Evolutionary conservation across 306 rosid genomes (phyloP), one percentile per base, ranked within the genome.

Genomic region (Hippophae rhamnoides): DNA sequence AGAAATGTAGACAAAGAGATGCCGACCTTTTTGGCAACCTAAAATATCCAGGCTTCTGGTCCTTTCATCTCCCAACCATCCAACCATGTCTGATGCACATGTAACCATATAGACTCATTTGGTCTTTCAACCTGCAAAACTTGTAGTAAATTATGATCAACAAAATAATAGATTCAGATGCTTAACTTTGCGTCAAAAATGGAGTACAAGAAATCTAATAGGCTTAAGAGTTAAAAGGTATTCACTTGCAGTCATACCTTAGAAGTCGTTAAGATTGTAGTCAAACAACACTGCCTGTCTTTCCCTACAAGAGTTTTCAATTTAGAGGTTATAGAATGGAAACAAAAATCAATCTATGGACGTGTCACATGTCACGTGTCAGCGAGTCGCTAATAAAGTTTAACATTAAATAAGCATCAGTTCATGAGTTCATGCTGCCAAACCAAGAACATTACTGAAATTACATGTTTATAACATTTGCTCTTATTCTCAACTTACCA

Each of bases 1-100:
- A 5, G 3, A 31, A 4, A 31, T 31, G 38, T 9, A 6, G 43
- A 47, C 14, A 54, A 27, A 31, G 14, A 52, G 54, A 58, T 46
- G 25, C 10, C 44, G 69, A 73, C 50, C 68, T 62, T 48, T 41
- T 62, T 23, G 26, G 64, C 59, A 50, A 53, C 60, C 74, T 78
- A 87, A 52, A 78, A 65, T 43, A 81, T 54, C 83, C 90, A 83
- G 47, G 63, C 10, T 5, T 41, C 43, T 5, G 74, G 61, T 8
- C 72, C 45, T 76, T 70, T 72, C 73, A 52, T 69, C 57, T 41
- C 77, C 31, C 65, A 67, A 60, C 72, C 80, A 56, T 74, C 89
- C 74, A 74, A 70, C 92, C 89, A 78, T 47, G 87, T 81, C 73
- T 89, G 97, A 70, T 86, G 92, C 57, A 83, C 13, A 68, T 89